Percentiles rank a stretch among this genome's conserved stretches.
Evolutionary conservation across 2,329 filamentous ascomycete genomes (phyloP).

Genomic region (Diaporthe ilicicola): DNA sequence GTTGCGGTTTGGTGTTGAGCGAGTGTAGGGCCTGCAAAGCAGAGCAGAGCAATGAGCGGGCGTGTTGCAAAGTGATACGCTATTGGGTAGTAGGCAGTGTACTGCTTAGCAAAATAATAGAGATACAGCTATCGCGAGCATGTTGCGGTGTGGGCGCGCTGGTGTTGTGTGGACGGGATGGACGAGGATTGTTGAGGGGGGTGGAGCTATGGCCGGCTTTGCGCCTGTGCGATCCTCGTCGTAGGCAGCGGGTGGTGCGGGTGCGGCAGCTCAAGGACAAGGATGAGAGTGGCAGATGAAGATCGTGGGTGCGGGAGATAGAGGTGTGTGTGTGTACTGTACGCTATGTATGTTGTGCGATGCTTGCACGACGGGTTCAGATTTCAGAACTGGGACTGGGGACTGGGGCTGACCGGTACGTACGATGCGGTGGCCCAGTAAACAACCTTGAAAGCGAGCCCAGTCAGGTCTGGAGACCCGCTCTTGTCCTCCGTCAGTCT

Average conservation of each 20-base stretch:
- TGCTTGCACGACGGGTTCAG: constrained; percentile 7
- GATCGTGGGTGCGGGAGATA: constrained; percentile 8
- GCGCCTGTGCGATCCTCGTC: constrained; percentile 28
- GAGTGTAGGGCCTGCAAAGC: constrained; percentile 16
- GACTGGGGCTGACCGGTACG: neutral
- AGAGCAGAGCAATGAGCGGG: constrained; percentile 14
- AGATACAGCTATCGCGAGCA: constrained; percentile 10
- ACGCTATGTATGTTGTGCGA: constrained; percentile 19
- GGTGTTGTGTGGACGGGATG: constrained; percentile 5
- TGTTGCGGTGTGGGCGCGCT: constrained; percentile 25
- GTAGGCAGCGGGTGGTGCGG: constrained; percentile 6
- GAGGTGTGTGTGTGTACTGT: neutral
- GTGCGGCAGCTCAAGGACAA: constrained; percentile 7
- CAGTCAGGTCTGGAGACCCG: constrained; percentile 1
- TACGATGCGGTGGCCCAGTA: constrained; percentile 14
- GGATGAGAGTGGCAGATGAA: constrained; percentile 18
- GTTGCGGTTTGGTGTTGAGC: constrained; percentile 2
- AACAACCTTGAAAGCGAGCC: constrained; percentile 13
- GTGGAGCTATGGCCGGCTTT: constrained; percentile 27
- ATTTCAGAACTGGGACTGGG: neutral
- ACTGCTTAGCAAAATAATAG: constrained; percentile 5
- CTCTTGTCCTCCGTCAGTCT: neutral
- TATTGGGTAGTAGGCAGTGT: neutral
- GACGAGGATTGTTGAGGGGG: constrained; percentile 9
- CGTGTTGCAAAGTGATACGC: neutral